Evolutionary conservation across 179 eudicot species (phyloP).

Genomic region (Pouteria campechiana): DNA sequence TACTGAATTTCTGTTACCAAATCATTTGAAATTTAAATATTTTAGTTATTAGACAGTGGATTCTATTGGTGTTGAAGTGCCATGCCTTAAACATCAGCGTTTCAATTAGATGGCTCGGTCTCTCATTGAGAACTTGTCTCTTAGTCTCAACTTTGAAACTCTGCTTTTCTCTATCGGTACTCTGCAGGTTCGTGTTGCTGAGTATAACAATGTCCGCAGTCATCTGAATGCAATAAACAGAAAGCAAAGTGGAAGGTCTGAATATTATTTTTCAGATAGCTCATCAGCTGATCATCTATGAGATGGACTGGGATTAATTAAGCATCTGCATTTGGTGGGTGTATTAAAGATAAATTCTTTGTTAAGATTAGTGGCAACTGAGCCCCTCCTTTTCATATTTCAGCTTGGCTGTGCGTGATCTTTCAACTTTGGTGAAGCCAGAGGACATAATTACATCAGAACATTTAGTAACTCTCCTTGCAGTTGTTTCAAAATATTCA

Average conservation of each 20-base stretch:
- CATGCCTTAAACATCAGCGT: no score
- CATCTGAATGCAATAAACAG: constrained; percentile 93
- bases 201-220: constrained; percentile 85
- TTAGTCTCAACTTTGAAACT: no score
- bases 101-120: no score
- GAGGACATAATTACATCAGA: constrained; percentile 70
- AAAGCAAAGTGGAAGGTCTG: constrained; percentile 96
- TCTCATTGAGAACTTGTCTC: no score
- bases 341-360: not conserved
- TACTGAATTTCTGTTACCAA: no score
- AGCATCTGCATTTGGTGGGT: not conserved
- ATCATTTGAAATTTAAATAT: no score
- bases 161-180: not conserved
- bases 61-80: no score
- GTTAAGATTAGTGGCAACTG: no score
- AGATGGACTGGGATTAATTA: no score
- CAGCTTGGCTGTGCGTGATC: constrained; percentile 97
- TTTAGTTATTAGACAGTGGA: no score
- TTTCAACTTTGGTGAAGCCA: constrained; percentile 86
- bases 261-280: no score
- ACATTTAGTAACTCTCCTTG: constrained; percentile 89
- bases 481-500: constrained; percentile 85
- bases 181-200: constrained; percentile 87
- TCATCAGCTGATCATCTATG: no score
- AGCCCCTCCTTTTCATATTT: constrained; percentile 12